Base-by-base conservation (phyloP, 2,329 filamentous ascomycete species). In the Colletotrichum ledebouriae region DNA sequence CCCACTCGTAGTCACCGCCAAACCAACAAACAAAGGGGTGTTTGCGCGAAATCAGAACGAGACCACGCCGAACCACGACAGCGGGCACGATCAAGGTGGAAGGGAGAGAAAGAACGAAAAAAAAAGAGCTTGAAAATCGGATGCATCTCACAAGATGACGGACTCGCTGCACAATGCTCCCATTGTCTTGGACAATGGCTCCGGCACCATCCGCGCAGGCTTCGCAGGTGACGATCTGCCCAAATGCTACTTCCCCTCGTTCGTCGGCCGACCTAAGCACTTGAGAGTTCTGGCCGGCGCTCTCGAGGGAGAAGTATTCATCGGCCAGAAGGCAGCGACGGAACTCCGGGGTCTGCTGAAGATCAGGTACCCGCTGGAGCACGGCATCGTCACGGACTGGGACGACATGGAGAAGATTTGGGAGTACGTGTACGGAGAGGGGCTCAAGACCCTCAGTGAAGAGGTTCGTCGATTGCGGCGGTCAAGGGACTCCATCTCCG, bases 351-450 rank as follows among this genome's bases (percentile, higher is more conserved):
- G 96, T 3, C 84, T 99, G 70, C 86, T 99, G 74, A 99, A 98
- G 87, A 98, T 99, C 75, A 88, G 90, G 72, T 98, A 98, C 78
- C 96, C 96, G 50, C 84, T 99, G 63, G 96, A 98, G 83, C 96
- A 99, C 79, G 96, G 96, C 74, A 97, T 99, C 75, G 96, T 99
- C 71, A 99, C 96, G 73, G 94, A 99, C 81, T 99, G 96, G 96
- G 96, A 98, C 78, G 96, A 99, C 78, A 99, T 99, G 96, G 96
- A 99, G 85, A 90, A 94, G 83, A 99, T 99, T 82, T 99, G 96
- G 96, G 93, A 97, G 76, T 96, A 97, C 77, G 94, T 99, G 60
- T 99, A 98, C 79, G 93, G 93, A 66, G 95, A 98, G 77, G 96
- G 97, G 72, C 81, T 99, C 75, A 98, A 98, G 85, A 97, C 95